Evolutionary conservation across 768 basidiomycete genomes (phyloP), one percentile per base, ranked within the genome.

Genomic region (Leccinum incarnatum): DNA sequence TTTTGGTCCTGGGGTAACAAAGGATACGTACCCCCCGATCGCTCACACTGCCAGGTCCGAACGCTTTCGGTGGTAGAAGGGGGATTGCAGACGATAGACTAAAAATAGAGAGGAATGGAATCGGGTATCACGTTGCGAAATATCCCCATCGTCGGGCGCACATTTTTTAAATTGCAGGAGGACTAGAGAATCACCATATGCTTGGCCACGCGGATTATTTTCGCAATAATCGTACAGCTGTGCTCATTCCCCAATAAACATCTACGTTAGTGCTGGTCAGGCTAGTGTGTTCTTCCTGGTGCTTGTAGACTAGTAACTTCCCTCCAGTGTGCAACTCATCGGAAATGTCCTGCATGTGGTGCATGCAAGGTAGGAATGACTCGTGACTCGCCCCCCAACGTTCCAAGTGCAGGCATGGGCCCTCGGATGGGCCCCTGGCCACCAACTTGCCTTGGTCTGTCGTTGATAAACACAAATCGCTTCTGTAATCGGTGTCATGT

Each of bases 1-100:
- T 71, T 93, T 94, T 65, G 89, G 89, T 8, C 83, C 85, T 8
- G 83, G 81, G 10, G 81, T 87, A 14, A 78, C 73, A 2, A 68
- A 72, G 32, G 76, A 78, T 50, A 88, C 88, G 9, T 90, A 88
- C 61, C 80, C 82, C 48, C 59, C 62, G n/a, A 49, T 77, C 32
- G 7, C 61, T 42, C 27, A 66, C 56, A 30, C 56, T 46, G 52
- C n/a, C n/a, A n/a, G n/a, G 56, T 34, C 70, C 70, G 23, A 70
- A 75, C 21, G 68, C 71, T n/a, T 19, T n/a, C 9, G 15, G 37
- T 3, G 42, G 59, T 25, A 59, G 69, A 58, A 58, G 66, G 55
- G n/a, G 69, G 47, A 36, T 21, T 27, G 10, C 29, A 40, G 61
- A 57, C 2, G 59, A 66, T 23, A 58, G 53, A 21, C 69, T 79